Base-by-base conservation (phyloP, 2,329 filamentous ascomycete species). In the Ophiostoma piceae region DNA sequence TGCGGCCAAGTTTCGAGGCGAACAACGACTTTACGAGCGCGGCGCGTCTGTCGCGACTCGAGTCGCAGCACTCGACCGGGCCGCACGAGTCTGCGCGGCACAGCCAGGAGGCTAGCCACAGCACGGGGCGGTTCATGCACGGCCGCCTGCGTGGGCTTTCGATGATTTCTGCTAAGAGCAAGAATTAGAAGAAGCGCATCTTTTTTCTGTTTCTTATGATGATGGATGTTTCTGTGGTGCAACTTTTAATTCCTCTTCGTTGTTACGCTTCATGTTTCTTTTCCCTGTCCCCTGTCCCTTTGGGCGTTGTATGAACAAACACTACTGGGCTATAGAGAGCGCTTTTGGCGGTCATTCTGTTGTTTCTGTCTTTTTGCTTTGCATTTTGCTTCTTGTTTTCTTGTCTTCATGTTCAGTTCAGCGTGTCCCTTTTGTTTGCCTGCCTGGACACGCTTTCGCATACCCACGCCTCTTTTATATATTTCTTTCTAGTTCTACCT, bases 1-100 rank as follows among this genome's bases (percentile, higher is more conserved):
- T 92, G 22, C 85, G 93, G 74, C 86, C 90, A 12, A 94, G 91
- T 78, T 97, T 92, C 77, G 94, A 97, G 79, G 88, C 88, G 51
- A 95, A 90, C 78, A 91, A 88, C 75, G 95, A 98, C 76, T 97
- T 97, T 76, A 97, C 94, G 0, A 94, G 91, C 37, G 94, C 94
- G 16, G 92, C 92, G 51, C 88, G 94, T 77, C 81, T 99, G 74
- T 90, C 89, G 66, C 86, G 93, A 73, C 87, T 97, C 74, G 95
- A 97, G 81, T 94, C 91, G 32, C 87, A 84, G 67, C 85, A 87
- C 69, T 88, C 84, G 71, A 66, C n/a, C 12, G 66, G 69, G 8
- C 35, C 71, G 26, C n/a, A 65, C 19, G 65, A 69, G 19, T n/a
- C 41, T 41, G 43, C 41, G n/a, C 26, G 67, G 39, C 43, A 47